These are phyloP conservation scores for Delonix regia DNA, from an alignment of 306 rosid species.

Conservation along the genomic window DNA sequence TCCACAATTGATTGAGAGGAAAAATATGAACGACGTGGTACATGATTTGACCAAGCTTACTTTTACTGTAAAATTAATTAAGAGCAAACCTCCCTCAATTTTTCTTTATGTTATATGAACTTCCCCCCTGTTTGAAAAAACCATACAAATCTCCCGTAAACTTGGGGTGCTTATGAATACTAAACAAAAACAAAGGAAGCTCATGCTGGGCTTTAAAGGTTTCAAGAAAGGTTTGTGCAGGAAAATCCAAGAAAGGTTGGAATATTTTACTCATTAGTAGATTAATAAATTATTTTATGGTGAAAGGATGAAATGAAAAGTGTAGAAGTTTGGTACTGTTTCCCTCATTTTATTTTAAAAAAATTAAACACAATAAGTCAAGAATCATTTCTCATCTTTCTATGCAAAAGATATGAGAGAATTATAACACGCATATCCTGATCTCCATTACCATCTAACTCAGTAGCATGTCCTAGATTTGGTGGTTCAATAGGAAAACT, in stretches of 20 bases:
- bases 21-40: not conserved
- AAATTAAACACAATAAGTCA: not conserved
- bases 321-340: not conserved
- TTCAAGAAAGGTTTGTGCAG: not conserved
- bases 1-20: not conserved
- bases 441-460: not conserved
- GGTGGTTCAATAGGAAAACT: constrained; percentile 12
- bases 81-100: not conserved
- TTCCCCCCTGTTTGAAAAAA: too few relatives aligned
- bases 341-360: constrained; percentile 9
- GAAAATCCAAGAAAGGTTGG: not conserved
- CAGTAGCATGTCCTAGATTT: constrained; percentile 20
- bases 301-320: not conserved
- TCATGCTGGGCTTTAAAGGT: not conserved
- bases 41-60: not conserved
- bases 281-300: not conserved
- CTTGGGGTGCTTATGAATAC: not conserved
- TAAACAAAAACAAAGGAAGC: not conserved
- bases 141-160: not conserved
- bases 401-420: not conserved
- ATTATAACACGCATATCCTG: constrained; percentile 11
- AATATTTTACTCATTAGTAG: not conserved
- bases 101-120: not conserved
- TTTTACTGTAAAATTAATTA: too few relatives aligned
- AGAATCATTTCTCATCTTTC: not conserved